Base-by-base conservation (phyloP, 331 rosid species). In the Dryas integrifolia region DNA sequence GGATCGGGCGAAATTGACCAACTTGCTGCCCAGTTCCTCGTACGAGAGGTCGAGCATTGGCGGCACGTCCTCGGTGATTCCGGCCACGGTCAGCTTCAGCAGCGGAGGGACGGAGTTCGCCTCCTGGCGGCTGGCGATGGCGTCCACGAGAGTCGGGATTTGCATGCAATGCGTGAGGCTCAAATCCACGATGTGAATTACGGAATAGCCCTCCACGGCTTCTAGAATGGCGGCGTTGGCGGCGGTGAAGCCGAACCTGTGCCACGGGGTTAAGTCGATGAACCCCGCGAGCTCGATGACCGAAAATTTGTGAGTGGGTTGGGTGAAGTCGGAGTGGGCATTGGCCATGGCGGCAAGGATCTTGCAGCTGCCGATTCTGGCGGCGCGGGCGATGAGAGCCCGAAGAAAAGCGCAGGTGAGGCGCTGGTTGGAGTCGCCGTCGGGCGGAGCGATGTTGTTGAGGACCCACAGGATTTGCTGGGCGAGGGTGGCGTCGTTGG, bases 101-200 rank as follows among this genome's bases (percentile, higher is more conserved):
- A 89, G 21, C 0, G 96, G 98, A 1, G 92, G 84, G 14, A 3
- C n/a, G 0, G 13, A 8, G 7, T 9, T 9, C 12, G 73, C 76
- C 7, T 86, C 96, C 26, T 74, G 89, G 13, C 96, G 97, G 59
- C 65, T 72, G 1, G 98, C 90, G 13, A 94, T 80, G 40, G 97
- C 89, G 35, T 94, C 98, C 15, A 94, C 79, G 0, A 94, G 91
- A 4, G 97, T 91, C 0, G 98, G 98, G 64, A 94, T 88, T 72
- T 94, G 98, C 98, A 94, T 94, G 90, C 98, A 94, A 72, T 89
- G 97, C 21, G 97, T 91, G 46, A 79, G 57, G 78, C 92, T 88
- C 7, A 94, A 64, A 68, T 94, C 96, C 0, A 94, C 96, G 35
- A 94, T 80, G 75, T 94, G 98, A 35, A 94, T 51, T 14, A 79